A percentile compares a stretch with the other conserved stretches of the same genome.
phyloP scores from a whole-genome alignment of 805 yeast species.

The Kuraishia piskuri region DNA sequence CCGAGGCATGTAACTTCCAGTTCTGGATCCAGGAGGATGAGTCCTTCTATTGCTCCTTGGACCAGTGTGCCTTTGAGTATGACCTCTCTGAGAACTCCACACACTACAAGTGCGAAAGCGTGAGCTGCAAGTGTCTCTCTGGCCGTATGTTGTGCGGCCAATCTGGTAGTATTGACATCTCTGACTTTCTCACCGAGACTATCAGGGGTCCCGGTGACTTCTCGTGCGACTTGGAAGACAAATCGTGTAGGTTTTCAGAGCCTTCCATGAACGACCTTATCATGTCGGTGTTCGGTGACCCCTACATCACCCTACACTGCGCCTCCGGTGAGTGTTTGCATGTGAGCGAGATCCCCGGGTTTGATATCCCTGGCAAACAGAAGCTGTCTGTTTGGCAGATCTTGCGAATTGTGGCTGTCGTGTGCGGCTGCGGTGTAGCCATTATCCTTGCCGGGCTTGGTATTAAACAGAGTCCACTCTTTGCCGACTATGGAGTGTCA shows the following conservation, averaged over 20 bases:
- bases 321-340: slow-evolving; percentile 88
- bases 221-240: slow-evolving; percentile 57
- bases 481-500: slow-evolving; percentile 22
- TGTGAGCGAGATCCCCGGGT: slow-evolving; percentile 89
- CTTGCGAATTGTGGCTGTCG: slow-evolving; percentile 33
- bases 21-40: slow-evolving; percentile 92
- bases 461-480: slow-evolving; percentile 55
- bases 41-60: slow-evolving; percentile 82
- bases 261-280: slow-evolving; percentile 95
- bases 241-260: slow-evolving; percentile 74
- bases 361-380: slow-evolving; percentile 52
- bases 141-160: slow-evolving; percentile 92
- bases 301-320: slow-evolving; percentile 74
- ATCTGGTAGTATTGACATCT: slow-evolving; percentile 86
- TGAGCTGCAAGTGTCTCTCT: slow-evolving; percentile 85
- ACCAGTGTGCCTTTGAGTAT: slow-evolving; percentile 61
- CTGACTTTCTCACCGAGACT: slow-evolving; percentile 85
- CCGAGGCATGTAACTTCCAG: slow-evolving; percentile 73
- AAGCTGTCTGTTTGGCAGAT: slow-evolving; percentile 37
- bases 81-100: slow-evolving; percentile 59
- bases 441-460: slow-evolving; percentile 35
- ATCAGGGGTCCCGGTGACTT: slow-evolving; percentile 93
- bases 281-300: slow-evolving; percentile 90
- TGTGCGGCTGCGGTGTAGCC: slow-evolving; percentile 32
- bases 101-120: slow-evolving; percentile 67